phyloP scores from a whole-genome alignment of 2,329 filamentous ascomycete genomes.

The Fusarium dlaminii region DNA sequence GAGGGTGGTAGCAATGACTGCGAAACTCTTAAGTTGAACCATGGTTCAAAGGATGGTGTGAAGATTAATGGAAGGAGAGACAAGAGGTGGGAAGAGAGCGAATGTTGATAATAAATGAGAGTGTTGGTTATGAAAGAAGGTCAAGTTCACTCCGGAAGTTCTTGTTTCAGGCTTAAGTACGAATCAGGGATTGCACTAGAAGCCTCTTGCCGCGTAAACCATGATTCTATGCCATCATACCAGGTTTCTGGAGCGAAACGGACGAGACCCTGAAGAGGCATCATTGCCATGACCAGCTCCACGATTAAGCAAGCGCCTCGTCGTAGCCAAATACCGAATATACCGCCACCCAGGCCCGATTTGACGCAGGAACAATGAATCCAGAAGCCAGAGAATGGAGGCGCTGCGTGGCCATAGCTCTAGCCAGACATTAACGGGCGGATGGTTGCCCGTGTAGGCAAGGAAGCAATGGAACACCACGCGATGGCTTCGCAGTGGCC shows the following conservation, averaged over 20 bases:
- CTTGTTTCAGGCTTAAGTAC: slow-evolving; percentile 19
- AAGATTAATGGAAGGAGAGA: not conserved
- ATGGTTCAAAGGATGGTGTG: slow-evolving; percentile 29
- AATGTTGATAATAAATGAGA: slow-evolving; percentile 12
- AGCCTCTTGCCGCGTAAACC: not conserved
- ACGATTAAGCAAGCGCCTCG: not conserved
- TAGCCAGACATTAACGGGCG: not conserved
- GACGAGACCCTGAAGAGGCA: slow-evolving; percentile 16
- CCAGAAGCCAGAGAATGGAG: not conserved
- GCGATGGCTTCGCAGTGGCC: not conserved
- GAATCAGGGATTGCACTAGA: not conserved
- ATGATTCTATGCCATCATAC: not conserved
- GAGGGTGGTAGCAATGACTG: slow-evolving; percentile 38
- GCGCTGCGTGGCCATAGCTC: not conserved
- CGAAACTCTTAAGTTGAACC: slow-evolving; percentile 42
- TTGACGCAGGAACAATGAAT: slow-evolving; percentile 12
- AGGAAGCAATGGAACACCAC: not conserved
- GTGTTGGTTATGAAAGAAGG: not conserved
- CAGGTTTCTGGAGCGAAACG: not conserved
- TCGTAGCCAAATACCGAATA: slow-evolving; percentile 3
- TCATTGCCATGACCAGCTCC: not conserved
- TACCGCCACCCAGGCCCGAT: slow-evolving; percentile 1
- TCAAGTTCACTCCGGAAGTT: not conserved
- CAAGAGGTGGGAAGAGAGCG: not conserved
- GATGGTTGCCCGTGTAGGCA: not conserved